A percentile compares a stretch with the other conserved stretches of the same genome.
Evolutionary conservation across 176 grass and related monocot genomes (phyloP).

Genomic region (Avena insularis): DNA sequence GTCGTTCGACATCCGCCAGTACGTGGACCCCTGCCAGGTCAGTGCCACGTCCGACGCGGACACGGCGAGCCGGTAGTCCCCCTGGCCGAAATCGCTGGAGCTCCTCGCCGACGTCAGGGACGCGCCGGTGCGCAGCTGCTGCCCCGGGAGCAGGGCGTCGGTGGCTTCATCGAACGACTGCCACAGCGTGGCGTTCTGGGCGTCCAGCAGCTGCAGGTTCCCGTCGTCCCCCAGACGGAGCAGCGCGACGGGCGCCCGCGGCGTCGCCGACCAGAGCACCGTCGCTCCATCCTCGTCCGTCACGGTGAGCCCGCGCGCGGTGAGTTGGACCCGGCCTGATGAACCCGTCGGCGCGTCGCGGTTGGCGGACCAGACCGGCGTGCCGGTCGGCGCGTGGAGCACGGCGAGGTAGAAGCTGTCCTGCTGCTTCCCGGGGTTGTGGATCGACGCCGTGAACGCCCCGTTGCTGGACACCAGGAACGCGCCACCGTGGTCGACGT

Average conservation of each 20-base stretch:
- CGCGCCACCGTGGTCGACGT: constrained; percentile 56
- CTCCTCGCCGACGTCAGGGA: constrained; percentile 45
- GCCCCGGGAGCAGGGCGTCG: constrained; percentile 68
- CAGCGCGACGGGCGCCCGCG: constrained; percentile 33
- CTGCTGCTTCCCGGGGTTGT: constrained; percentile 61
- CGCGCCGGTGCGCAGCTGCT: constrained; percentile 54
- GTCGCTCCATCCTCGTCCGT: constrained; percentile 43
- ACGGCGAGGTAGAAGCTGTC: constrained; percentile 68
- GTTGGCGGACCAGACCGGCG: constrained; percentile 77
- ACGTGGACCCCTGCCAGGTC: constrained; percentile 63
- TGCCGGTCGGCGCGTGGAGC: constrained; percentile 55
- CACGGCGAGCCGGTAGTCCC: constrained; percentile 56
- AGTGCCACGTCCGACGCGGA: constrained; percentile 43
- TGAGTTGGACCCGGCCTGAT: constrained; percentile 58
- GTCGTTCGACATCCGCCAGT: constrained; percentile 81
- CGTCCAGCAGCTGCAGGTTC: constrained; percentile 73
- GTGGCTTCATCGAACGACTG: constrained; percentile 76
- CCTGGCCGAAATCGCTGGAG: constrained; percentile 38
- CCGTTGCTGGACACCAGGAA: constrained; percentile 63
- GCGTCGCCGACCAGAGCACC: constrained; percentile 67
- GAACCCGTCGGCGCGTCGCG: constrained; percentile 48
- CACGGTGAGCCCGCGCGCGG: constrained; percentile 52
- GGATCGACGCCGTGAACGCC: constrained; percentile 54
- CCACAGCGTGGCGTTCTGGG: constrained; percentile 72
- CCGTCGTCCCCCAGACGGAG: constrained; percentile 71